Conservation (phyloP, 2,329 filamentous ascomycete species). For the Exophiala aquamarina region DNA sequence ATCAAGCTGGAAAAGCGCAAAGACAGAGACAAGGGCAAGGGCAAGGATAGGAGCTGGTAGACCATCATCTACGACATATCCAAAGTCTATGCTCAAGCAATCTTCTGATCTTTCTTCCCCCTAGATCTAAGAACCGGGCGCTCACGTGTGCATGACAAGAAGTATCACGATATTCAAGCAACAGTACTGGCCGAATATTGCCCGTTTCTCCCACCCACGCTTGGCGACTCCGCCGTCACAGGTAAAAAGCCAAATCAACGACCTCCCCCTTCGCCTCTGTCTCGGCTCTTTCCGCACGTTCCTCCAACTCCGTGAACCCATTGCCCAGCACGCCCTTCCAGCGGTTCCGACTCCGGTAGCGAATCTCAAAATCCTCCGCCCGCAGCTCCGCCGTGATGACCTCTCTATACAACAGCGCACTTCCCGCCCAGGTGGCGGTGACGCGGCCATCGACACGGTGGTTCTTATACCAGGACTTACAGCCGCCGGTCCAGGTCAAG, state of each 20-base stretch:
- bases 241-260: conserved; percentile 21
- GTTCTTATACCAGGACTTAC: conserved; percentile 24
- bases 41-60: conserved; percentile 19
- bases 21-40: conserved; percentile 33
- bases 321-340: conserved; percentile 36
- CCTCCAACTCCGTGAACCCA: conserved; percentile 42
- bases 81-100: too few species aligned
- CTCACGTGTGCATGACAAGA: too few species aligned
- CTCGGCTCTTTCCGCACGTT: conserved; percentile 33
- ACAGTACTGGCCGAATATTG: too few species aligned
- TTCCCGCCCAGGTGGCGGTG: conserved; percentile 21
- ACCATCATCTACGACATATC: too few species aligned
- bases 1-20: conserved; percentile 54
- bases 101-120: too few species aligned
- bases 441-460: conserved; percentile 20
- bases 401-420: conserved; percentile 36
- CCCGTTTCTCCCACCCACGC: too few species aligned
- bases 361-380: conserved; percentile 29
- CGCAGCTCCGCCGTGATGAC: conserved; percentile 33
- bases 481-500: conserved; percentile 28
- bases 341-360: conserved; percentile 14
- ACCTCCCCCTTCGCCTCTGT: conserved; percentile 12
- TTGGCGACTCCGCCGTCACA: too few species aligned
- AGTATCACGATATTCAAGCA: too few species aligned
- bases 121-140: too few species aligned